These are phyloP conservation scores for Gastrolobium villosum DNA, from an alignment of 306 rosid genomes.

Conservation along the genomic window DNA sequence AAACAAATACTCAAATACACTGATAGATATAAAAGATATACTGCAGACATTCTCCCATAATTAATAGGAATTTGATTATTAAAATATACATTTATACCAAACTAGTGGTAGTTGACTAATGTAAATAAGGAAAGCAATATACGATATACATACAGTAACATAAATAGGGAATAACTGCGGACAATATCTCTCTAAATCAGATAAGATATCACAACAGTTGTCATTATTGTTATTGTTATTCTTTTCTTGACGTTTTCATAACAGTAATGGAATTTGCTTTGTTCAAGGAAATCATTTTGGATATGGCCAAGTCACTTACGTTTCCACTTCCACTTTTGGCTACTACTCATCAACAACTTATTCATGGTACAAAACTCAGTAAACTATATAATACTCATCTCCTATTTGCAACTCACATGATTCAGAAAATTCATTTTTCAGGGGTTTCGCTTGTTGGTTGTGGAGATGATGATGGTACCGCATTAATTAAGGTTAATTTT, in stretches of 20 bases:
- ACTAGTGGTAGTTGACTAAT: too few relatives aligned
- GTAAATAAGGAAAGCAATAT: too few relatives aligned
- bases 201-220: not conserved
- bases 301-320: constrained; percentile 74
- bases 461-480: constrained; percentile 56
- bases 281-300: constrained; percentile 77
- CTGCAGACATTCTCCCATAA: too few relatives aligned
- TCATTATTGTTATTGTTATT: constrained; percentile 27
- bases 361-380: constrained; percentile 67
- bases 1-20: too few relatives aligned
- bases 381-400: constrained; percentile 38
- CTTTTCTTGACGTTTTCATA: constrained; percentile 34
- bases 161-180: too few relatives aligned
- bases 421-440: constrained; percentile 54
- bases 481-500: constrained; percentile 70
- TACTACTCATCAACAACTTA: constrained; percentile 82
- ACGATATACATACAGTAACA: too few relatives aligned
- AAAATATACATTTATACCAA: too few relatives aligned
- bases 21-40: too few relatives aligned
- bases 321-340: constrained; percentile 96
- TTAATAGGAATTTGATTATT: too few relatives aligned
- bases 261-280: constrained; percentile 41
- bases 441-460: constrained; percentile 62
- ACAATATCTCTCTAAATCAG: too few relatives aligned
- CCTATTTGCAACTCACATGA: constrained; percentile 43